phyloP scores from a whole-genome alignment of 179 eudicot species.

The Gypsophila paniculata region DNA sequence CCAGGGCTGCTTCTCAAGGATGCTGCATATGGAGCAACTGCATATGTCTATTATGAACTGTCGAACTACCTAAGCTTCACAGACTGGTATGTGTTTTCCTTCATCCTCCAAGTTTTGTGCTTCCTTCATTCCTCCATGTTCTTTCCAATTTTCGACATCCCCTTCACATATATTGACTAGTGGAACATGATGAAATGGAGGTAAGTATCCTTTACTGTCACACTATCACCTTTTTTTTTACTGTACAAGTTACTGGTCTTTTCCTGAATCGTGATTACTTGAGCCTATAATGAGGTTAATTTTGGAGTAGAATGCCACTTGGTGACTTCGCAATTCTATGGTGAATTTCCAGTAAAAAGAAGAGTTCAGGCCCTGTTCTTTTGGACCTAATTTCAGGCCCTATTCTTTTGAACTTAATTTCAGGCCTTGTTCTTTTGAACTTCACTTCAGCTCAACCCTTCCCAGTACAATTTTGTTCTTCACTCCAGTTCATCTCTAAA shows the following conservation, averaged over 20 bases:
- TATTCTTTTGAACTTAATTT: no score
- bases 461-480: no score
- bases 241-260: conserved; percentile 3
- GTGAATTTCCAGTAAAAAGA: not conserved
- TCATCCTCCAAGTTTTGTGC: not conserved
- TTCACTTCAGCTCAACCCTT: no score
- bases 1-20: conserved; percentile 89
- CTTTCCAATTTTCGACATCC: no score
- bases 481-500: no score
- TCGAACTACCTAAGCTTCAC: conserved; percentile 94
- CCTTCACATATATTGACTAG: no score
- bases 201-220: not conserved
- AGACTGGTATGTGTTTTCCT: conserved; percentile 64
- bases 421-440: no score
- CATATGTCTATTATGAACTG: conserved; percentile 93
- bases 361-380: not conserved
- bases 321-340: not conserved
- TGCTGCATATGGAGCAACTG: conserved; percentile 99
- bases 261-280: conserved; percentile 6
- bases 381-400: no score
- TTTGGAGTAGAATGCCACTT: no score
- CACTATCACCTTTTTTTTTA: not conserved
- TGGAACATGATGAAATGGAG: no score
- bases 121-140: no score
- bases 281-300: not conserved